Evolutionary conservation across 768 basidiomycete genomes (phyloP).

Genomic region (Kwoniella dejecticola): DNA sequence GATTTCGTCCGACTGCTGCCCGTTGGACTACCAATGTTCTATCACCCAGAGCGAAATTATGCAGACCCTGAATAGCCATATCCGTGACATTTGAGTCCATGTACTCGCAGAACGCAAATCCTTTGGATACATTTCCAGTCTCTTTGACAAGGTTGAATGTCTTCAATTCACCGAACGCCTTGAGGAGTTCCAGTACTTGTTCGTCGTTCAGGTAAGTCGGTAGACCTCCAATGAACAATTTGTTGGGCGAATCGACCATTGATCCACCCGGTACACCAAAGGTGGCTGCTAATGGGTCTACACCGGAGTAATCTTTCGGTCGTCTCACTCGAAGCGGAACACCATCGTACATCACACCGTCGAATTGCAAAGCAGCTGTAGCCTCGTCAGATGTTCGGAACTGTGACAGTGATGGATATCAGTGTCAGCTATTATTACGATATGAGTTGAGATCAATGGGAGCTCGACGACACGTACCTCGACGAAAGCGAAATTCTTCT

Average conservation of each 20-base stretch:
- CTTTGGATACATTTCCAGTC: slow-evolving; percentile 82
- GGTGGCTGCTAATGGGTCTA: slow-evolving; percentile 65
- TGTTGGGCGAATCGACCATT: slow-evolving; percentile 96
- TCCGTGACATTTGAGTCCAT: slow-evolving; percentile 85
- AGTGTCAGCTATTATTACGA: too few species aligned
- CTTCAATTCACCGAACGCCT: slow-evolving; percentile 94
- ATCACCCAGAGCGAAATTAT: slow-evolving; percentile 97
- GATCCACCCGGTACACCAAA: slow-evolving; percentile 93
- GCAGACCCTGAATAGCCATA: slow-evolving; percentile 90
- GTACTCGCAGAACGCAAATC: slow-evolving; percentile 99
- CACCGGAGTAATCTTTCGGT: slow-evolving; percentile 93
- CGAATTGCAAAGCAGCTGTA: slow-evolving; percentile 94
- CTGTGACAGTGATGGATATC: slow-evolving; percentile 58
- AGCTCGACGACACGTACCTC: slow-evolving; percentile 70
- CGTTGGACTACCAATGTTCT: slow-evolving; percentile 93
- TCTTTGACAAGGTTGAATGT: slow-evolving; percentile 98
- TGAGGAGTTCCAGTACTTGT: slow-evolving; percentile 95
- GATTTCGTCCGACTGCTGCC: slow-evolving; percentile 74
- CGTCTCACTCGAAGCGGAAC: slow-evolving; percentile 95
- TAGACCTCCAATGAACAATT: slow-evolving; percentile 94
- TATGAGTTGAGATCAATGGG: too few species aligned
- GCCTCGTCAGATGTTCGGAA: slow-evolving; percentile 97
- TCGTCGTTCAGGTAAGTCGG: slow-evolving; percentile 96
- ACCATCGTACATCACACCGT: slow-evolving; percentile 93
- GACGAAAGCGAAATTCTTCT: slow-evolving; percentile 98